Evolutionary conservation across 2,329 filamentous ascomycete genomes (phyloP), one percentile per base, ranked within the genome.

Genomic region (Ophiostoma himal-ulmi): DNA sequence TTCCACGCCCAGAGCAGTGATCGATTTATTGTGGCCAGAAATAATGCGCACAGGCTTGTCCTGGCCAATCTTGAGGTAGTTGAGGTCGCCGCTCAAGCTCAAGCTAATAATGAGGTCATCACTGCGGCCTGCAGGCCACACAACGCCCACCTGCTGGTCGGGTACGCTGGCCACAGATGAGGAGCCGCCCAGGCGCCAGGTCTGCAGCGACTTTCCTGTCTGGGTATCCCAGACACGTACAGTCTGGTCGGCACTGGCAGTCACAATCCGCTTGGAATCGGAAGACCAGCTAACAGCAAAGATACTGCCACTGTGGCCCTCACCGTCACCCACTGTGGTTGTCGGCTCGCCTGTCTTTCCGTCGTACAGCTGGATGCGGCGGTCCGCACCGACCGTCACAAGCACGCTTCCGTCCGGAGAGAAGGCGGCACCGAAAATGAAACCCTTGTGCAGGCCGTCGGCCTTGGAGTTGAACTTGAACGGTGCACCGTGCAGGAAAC

Each of bases 391-490:
- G 1, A 97, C 94, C 69, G 91, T 97, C 44, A 95, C 91, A 72
- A 99, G 83, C 52, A 84, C 83, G 57, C 84, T 88, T 66, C 95
- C 95, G 78, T 98, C 94, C 0, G 94, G 94, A 37, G 92, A 94
- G 79, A 97, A 99, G 1, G 89, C 91, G 5, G 93, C 88, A 37
- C 91, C 93, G 76, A 94, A 91, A 22, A 98, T 89, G 78, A 96
- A 98, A 72, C 94, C 93, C 77, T 89, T 91, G 80, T 99, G 95
- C 76, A 92, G 85, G 22, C 87, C 89, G 72, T 89, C 84, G 67
- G 90, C 84, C 79, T 93, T 94, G n/a, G 85, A 89, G 77, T 93
- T 92, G 83, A 97, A 98, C 79, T 97, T 97, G 85, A 97, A 99
- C 0, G 95, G 95, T 0, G 91, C 91, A 6, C 95, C 94, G 77